phyloP scores from a whole-genome alignment of 192 early-diverging fungal genomes.

The Thamnidium elegans region DNA sequence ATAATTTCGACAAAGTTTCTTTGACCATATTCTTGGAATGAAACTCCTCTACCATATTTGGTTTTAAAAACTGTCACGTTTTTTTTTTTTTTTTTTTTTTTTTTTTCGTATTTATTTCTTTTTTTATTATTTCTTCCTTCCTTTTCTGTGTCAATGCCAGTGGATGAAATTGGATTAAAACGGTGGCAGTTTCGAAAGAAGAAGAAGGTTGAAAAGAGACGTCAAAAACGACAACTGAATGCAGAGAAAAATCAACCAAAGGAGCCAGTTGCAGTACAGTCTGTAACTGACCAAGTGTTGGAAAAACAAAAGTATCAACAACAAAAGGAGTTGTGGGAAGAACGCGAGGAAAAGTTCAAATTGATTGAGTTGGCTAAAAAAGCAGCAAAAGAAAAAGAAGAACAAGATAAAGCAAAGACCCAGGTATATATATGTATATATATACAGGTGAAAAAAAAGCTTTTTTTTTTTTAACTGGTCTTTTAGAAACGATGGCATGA shows the following conservation, averaged over 20 bases:
- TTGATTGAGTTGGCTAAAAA: constrained; percentile 4
- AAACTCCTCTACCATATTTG: too few relatives aligned
- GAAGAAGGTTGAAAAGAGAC: constrained; percentile 10
- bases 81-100: not conserved
- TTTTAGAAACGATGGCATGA: constrained; percentile 16
- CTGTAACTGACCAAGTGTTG: not conserved
- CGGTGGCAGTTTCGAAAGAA: constrained; percentile 8
- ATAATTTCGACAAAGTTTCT: not conserved
- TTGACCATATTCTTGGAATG: not conserved
- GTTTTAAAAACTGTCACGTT: not conserved
- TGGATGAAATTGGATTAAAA: not conserved
- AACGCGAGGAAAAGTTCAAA: constrained; percentile 4
- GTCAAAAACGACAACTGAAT: not conserved
- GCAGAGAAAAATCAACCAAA: not conserved
- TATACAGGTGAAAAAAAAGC: constrained; percentile 3
- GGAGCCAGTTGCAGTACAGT: not conserved
- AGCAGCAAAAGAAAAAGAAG: constrained; percentile 14
- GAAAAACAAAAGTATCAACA: not conserved
- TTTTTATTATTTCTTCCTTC: not conserved
- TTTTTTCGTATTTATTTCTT: not conserved
- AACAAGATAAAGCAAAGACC: constrained; percentile 12
- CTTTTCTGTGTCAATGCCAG: not conserved
- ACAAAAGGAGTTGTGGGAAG: constrained; percentile 14
- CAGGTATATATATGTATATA: not conserved
- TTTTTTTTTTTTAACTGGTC: not conserved